Percentiles rank a stretch among this genome's conserved stretches.
Conservation (phyloP, 2,329 filamentous ascomycete species). For the Microsporum audouinii region DNA sequence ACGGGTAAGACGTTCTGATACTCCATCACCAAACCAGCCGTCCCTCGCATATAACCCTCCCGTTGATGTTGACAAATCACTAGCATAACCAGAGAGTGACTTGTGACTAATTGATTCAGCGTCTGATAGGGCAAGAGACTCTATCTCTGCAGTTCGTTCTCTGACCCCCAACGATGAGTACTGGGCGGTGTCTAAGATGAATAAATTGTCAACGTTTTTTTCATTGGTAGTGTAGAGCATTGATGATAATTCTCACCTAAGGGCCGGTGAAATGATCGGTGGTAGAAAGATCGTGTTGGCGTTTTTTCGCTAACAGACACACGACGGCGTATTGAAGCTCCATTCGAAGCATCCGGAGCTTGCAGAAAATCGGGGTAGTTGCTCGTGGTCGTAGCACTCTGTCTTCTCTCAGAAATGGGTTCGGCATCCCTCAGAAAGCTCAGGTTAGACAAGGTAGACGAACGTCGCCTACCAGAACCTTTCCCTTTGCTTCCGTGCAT, state of each 20-base stretch:
- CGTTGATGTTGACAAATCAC: conserved; percentile 24
- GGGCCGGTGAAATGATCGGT: conserved; percentile 34
- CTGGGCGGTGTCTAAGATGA: conserved; percentile 54
- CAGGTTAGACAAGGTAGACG: neutral
- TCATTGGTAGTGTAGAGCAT: neutral
- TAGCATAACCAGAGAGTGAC: conserved; percentile 18
- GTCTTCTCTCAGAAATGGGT: neutral
- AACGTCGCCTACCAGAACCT: neutral
- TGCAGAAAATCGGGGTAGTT: neutral
- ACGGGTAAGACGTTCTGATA: neutral
- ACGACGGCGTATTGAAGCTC: conserved; percentile 3
- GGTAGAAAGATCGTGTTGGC: conserved; percentile 36
- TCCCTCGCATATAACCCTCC: conserved; percentile 12
- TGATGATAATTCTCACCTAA: conserved; percentile 23
- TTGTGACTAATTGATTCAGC: conserved; percentile 19
- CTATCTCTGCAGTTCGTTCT: conserved; percentile 77
- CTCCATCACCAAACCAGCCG: neutral
- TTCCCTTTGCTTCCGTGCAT: neutral
- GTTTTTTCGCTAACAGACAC: conserved; percentile 27
- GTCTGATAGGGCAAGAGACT: conserved; percentile 66
- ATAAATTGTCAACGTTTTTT: conserved; percentile 23
- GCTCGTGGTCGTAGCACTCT: neutral
- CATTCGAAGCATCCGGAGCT: neutral
- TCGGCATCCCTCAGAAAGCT: neutral
- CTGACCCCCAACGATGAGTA: conserved; percentile 66